Evolutionary conservation across 768 basidiomycete genomes (phyloP).

Genomic region (Calocybe cyanea): DNA sequence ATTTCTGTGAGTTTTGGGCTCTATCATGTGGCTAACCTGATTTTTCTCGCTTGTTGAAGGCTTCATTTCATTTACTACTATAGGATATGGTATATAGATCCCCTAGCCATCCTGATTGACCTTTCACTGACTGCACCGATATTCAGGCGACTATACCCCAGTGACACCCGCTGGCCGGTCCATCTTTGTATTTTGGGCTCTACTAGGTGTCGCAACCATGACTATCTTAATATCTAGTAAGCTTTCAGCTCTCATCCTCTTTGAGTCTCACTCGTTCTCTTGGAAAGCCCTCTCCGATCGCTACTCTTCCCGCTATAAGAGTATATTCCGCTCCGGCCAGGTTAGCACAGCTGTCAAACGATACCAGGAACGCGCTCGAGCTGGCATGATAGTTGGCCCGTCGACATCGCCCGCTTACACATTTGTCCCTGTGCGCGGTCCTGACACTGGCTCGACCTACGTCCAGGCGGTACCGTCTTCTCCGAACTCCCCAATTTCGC

Average conservation of each 20-base stretch:
- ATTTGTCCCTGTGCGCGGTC: neutral
- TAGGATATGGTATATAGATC: constrained; percentile 52
- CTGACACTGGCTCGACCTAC: constrained; percentile 6
- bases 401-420: neutral
- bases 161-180: constrained; percentile 65
- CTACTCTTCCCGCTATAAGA: constrained; percentile 62
- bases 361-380: constrained; percentile 26
- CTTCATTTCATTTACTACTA: constrained; percentile 68
- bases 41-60: constrained; percentile 38
- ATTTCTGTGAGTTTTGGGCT: constrained; percentile 56
- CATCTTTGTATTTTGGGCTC: constrained; percentile 75
- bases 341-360: constrained; percentile 44
- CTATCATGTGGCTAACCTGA: neutral
- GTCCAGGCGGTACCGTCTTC: constrained; percentile 3
- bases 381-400: neutral
- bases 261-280: neutral
- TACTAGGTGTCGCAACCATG: constrained; percentile 73
- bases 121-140: neutral
- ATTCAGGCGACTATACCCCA: constrained; percentile 56
- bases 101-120: neutral
- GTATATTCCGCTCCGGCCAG: constrained; percentile 40
- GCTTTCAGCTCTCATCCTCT: no score
- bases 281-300: constrained; percentile 59
- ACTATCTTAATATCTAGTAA: constrained; percentile 70
- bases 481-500: neutral